Base-by-base conservation (phyloP, 2,329 filamentous ascomycete genomes). In the Coniochaeta sp. region DNA sequence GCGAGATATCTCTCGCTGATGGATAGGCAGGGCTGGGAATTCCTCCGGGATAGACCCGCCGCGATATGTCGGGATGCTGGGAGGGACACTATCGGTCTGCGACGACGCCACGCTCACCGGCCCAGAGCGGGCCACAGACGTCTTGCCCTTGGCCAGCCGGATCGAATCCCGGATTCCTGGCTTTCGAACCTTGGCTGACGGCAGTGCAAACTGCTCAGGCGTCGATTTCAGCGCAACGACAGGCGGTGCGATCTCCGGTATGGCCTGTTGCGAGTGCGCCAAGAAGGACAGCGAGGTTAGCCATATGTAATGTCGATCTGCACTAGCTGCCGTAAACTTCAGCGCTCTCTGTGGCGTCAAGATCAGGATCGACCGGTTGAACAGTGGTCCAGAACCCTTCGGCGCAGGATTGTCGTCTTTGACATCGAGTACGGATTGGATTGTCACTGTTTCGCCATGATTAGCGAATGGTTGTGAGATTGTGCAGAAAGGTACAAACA, bases 351-450 rank as follows among this genome's bases (percentile, higher is more conserved):
- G 89, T 1, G 95, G 93, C 5, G 95, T 99, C 57, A 99, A 75
- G 65, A 99, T 96, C 56, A 99, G 77, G 67, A 99, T 98, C 0
- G 95, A 98, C 58, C 95, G 88, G 74, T 96, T 91, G 77, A 97
- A 98, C 11, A 91, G 77, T 7, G 70, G 75, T 44, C 81, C 76
- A 38, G 73, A 70, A 59, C 88, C 89, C 72, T 89, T 95, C 1
- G 93, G 93, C 43, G 90, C 73, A 7, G 91, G 85, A 63, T 95
- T 96, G 69, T 95, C 91, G 67, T 99, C 95, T 74, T 96, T 96
- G 64, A 99, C 95, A 69, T 99, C 95, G 33, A 99, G 81, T 5
- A 99, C 95, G 11, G 95, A 97, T 79, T 98, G 93, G 65, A 99
- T 97, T 11, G 83, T 85, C 68, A 99, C 93, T 97, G 68, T 71